Conservation (phyloP, 2,329 filamentous ascomycete species). For the Laburnicola sp. region DNA sequence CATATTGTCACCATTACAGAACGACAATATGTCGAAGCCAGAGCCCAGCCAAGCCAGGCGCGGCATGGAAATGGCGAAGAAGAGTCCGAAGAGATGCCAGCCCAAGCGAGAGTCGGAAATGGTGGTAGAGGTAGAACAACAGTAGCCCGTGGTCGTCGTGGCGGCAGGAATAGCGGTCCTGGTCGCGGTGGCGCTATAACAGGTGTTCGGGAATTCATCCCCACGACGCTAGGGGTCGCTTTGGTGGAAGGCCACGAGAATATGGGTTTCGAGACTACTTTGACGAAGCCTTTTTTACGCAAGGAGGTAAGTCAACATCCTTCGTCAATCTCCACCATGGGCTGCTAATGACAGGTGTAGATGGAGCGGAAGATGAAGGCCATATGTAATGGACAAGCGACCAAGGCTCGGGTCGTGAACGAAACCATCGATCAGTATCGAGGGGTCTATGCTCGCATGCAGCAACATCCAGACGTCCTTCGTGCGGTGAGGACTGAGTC, state of each 20-base stretch:
- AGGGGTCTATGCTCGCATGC: constrained; percentile 80
- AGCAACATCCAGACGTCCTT: constrained; percentile 69
- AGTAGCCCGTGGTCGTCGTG: constrained; percentile 35
- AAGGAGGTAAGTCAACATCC: constrained; percentile 71
- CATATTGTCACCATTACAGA: constrained; percentile 96
- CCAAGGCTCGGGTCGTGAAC: constrained; percentile 72
- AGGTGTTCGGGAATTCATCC: constrained; percentile 82
- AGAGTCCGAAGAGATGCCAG: constrained; percentile 22
- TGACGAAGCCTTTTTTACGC: constrained; percentile 92
- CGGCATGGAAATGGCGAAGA: constrained; percentile 46
- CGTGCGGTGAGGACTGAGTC: constrained; percentile 51
- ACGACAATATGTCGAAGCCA: constrained; percentile 72
- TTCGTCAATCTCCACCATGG: constrained; percentile 9
- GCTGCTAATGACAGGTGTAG: constrained; percentile 38
- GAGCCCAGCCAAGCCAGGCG: constrained; percentile 48
- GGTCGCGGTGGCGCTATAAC: constrained; percentile 49
- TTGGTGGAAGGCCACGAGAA: constrained; percentile 93
- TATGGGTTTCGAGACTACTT: constrained; percentile 87
- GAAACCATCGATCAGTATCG: constrained; percentile 87
- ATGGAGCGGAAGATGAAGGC: constrained; percentile 98
- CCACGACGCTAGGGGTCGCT: constrained; percentile 86
- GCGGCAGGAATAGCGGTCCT: constrained; percentile 50
- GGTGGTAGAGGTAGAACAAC: constrained; percentile 49
- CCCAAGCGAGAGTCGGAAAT: constrained; percentile 29
- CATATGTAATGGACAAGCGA: constrained; percentile 85